Percentiles rank a stretch among this genome's conserved stretches.
Evolutionary conservation across 2,329 filamentous ascomycete species (phyloP).

Genomic region (Pseudogymnoascus sp.): DNA sequence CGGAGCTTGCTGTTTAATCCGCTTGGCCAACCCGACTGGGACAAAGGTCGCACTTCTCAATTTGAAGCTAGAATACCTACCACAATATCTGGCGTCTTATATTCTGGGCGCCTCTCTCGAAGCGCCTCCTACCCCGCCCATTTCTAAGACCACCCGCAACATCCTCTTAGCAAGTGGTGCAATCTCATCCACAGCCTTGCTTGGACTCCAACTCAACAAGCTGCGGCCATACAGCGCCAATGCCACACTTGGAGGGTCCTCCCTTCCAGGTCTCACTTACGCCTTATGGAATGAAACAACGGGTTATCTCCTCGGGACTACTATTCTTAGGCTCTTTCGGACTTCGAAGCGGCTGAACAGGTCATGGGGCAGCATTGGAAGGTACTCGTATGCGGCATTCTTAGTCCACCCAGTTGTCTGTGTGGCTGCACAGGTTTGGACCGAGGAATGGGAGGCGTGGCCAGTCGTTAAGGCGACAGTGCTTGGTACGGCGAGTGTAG

Average conservation of each 20-base stretch:
- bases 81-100: background rate
- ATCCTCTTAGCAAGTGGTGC: background rate
- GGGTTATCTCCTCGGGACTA: conserved; percentile 8
- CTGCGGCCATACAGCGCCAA: background rate
- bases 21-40: background rate
- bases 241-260: background rate
- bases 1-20: background rate
- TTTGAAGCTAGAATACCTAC: background rate
- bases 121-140: background rate
- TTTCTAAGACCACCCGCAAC: background rate
- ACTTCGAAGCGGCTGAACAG: conserved; percentile 2
- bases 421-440: background rate
- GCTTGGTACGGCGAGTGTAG: background rate
- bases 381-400: conserved; percentile 12
- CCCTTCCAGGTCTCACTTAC: conserved; percentile 5
- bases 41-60: background rate
- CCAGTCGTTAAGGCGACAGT: background rate
- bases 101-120: background rate
- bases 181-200: background rate
- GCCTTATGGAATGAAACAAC: conserved; percentile 12
- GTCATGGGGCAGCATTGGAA: conserved; percentile 10
- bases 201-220: background rate
- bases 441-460: background rate
- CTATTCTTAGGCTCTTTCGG: conserved; percentile 7
- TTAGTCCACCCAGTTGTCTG: conserved; percentile 11